Evolutionary conservation across 1,284 basidiomycete genomes (phyloP).

Genomic region (Ganoderma leucocontextum): DNA sequence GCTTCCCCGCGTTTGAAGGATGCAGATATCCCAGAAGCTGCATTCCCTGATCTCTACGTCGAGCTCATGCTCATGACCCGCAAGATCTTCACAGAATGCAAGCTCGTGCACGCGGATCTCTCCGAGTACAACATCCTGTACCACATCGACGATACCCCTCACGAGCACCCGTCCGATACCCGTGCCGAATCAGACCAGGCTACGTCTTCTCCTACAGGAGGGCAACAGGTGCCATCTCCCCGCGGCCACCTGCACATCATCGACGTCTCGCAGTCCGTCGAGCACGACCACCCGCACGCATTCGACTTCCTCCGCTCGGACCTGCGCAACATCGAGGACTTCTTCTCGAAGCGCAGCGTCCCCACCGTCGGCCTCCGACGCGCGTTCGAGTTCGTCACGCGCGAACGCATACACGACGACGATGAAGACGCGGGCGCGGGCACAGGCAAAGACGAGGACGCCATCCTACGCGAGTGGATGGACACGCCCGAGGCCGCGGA

Average conservation of each 20-base stretch:
- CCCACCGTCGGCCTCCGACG: conserved; percentile 81
- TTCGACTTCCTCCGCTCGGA: conserved; percentile 97
- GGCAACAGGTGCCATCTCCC: conserved; percentile 8
- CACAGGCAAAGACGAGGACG: conserved; percentile 47
- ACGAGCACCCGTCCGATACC: neutral
- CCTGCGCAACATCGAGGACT: conserved; percentile 93
- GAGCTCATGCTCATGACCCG: conserved; percentile 87
- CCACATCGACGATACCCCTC: conserved; percentile 56
- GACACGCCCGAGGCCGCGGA: conserved; percentile 45
- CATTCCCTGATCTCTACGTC: conserved; percentile 73
- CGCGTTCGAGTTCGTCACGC: conserved; percentile 90
- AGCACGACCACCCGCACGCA: conserved; percentile 96
- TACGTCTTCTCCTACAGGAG: neutral
- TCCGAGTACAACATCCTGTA: conserved; percentile 98
- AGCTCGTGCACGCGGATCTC: conserved; percentile 96
- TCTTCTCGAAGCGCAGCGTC: conserved; percentile 84
- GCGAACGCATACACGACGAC: conserved; percentile 51
- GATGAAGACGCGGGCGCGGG: conserved; percentile 19
- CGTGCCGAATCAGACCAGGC: neutral
- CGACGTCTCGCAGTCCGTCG: conserved; percentile 98
- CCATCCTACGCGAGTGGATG: conserved; percentile 60
- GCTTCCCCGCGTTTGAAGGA: conserved; percentile 94
- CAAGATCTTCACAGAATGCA: conserved; percentile 90
- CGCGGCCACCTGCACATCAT: conserved; percentile 88
- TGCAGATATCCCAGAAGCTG: conserved; percentile 67